Base-by-base conservation (phyloP, 2,329 filamentous ascomycete species). In the Epichloe sp. region DNA sequence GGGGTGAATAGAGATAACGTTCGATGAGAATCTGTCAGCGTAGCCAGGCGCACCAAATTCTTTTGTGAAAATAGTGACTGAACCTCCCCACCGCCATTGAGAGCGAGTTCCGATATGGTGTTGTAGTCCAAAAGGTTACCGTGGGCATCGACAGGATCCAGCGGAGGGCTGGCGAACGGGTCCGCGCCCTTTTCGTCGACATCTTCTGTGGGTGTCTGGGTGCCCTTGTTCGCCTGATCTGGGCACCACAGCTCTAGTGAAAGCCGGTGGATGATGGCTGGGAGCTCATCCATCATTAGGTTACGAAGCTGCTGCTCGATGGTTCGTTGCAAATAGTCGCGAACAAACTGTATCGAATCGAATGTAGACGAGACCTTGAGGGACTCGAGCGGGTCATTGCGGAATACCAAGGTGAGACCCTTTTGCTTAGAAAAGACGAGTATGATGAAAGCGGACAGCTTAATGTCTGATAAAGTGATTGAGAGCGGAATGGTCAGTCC, bases 301-400 rank as follows among this genome's bases (percentile, higher is more conserved):
- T 90, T 88, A 34, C 93, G 83, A 54, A 98, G 71, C 67, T 97
- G 93, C 48, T 81, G 86, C 69, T 98, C 93, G 60, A 98, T 98
- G 54, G 91, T 95, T 65, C 88, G 86, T 64, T 98, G 93, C 52
- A 98, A 73, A 66, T 97, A 97, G 67, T 98, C 90, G 59, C 93
- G 85, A 55, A 98, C 93, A 63, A 98, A 98, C 44, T 93, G 91
- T 62, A 98, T 98, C 12, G 91, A 95, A 71, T 98, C 93, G 68
- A 98, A 98, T 44, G 93, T 98, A 58, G 91, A 97, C 1, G 91
- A 97, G 58, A 98, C 93, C 72, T 96, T 97, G 62, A 98, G 82
- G 4, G 91, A 96, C 66, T 98, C 93, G 55, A 98, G 81, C 4
- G 93, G 93, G 65, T 98, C 93, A 77, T 98, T 97, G 60, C 93